phyloP scores from a whole-genome alignment of 495 filamentous ascomycete genomes.

The Alectoria sarmentosa region DNA sequence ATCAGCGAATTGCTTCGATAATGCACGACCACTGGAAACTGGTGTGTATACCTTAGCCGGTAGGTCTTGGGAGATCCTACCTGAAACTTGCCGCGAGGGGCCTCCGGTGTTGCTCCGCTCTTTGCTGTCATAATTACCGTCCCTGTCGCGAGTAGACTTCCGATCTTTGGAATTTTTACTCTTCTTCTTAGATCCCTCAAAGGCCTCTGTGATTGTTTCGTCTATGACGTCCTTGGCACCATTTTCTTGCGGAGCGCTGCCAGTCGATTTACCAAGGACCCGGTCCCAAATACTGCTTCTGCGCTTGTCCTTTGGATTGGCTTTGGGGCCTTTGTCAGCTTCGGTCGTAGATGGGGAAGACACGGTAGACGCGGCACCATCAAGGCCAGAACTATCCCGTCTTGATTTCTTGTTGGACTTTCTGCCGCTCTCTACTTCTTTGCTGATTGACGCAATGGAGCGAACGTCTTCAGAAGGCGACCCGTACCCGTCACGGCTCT shows the following conservation, averaged over 20 bases:
- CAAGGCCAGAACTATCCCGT: conserved; percentile 27
- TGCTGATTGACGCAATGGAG: conserved; percentile 26
- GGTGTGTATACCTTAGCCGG: conserved; percentile 25
- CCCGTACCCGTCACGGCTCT: conserved; percentile 32
- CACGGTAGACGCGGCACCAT: conserved; percentile 33
- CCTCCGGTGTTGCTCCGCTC: conserved; percentile 9
- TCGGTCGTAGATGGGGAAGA: conserved; percentile 34
- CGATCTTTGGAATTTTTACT: conserved; percentile 40
- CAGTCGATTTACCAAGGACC: conserved; percentile 24
- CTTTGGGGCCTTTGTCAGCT: conserved; percentile 29
- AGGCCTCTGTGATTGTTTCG: conserved; percentile 24
- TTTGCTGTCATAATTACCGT: conserved; percentile 27
- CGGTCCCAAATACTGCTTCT: conserved; percentile 34
- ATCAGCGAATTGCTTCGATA: conserved; percentile 17
- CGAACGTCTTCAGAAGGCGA: conserved; percentile 25
- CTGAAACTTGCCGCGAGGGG: conserved; percentile 13
- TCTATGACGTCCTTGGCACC: conserved; percentile 11
- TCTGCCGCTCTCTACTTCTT: conserved; percentile 25
- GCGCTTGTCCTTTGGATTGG: conserved; percentile 33
- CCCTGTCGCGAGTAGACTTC: conserved; percentile 33
- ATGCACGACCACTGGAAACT: conserved; percentile 14
- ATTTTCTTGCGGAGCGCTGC: conserved; percentile 6
- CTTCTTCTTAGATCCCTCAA: conserved; percentile 36
- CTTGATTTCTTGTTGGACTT: conserved; percentile 29
- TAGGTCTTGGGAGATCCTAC: conserved; percentile 27